Evolutionary conservation across 345 rosid species (phyloP).

Genomic region (Orychophragmus violaceus): DNA sequence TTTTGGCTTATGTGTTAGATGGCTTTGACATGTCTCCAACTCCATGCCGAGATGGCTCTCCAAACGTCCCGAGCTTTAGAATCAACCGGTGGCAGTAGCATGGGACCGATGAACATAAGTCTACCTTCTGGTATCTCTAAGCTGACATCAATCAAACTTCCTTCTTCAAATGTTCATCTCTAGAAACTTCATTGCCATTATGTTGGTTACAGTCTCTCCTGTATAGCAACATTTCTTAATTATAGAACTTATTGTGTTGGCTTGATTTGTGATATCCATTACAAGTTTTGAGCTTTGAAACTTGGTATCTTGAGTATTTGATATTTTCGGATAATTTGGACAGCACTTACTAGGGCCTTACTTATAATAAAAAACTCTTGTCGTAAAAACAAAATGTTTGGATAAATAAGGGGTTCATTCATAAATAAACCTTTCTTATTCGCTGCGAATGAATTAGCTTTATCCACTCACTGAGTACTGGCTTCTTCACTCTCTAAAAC

Average conservation of each 20-base stretch:
- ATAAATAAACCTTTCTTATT: neutral
- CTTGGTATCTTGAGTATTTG: too few relatives aligned
- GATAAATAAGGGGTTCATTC: neutral
- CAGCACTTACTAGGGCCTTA: too few relatives aligned
- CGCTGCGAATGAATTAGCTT: neutral
- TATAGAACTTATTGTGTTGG: neutral
- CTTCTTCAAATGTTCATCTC: slow-evolving; percentile 23
- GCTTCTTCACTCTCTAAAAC: slow-evolving; percentile 25
- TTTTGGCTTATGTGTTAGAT: slow-evolving; percentile 35
- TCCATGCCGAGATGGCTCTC: slow-evolving; percentile 87
- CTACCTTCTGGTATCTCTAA: slow-evolving; percentile 15
- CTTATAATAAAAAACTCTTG: neutral
- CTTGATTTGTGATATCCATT: neutral
- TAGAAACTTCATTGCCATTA: neutral
- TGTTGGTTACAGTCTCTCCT: neutral
- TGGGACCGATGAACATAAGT: slow-evolving; percentile 19
- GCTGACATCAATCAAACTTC: slow-evolving; percentile 31
- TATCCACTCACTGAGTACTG: slow-evolving; percentile 25
- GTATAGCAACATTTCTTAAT: slow-evolving; percentile 3
- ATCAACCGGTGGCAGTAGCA: slow-evolving; percentile 18
- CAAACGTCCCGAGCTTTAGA: slow-evolving; percentile 86
- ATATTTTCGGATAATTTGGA: too few relatives aligned
- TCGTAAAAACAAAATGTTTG: neutral
- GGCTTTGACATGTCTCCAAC: slow-evolving; percentile 88
- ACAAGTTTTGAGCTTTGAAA: neutral